phyloP scores from a whole-genome alignment of 306 rosid species.

The Begonia masoniana region DNA sequence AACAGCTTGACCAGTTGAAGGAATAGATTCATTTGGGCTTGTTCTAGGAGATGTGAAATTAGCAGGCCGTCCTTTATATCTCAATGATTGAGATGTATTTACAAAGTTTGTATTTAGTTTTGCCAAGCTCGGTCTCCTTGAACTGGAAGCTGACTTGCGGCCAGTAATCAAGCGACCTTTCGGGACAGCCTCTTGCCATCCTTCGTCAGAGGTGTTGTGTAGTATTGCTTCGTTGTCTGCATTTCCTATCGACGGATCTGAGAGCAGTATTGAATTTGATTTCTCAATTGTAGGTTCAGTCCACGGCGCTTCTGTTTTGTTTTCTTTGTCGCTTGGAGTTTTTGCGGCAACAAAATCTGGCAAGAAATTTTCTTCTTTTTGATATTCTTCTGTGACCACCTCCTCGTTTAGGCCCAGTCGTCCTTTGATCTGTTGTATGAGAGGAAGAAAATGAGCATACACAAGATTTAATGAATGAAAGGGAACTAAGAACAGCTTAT shows the following conservation, averaged over 20 bases:
- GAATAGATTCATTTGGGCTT: constrained; percentile 37
- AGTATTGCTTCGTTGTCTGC: constrained; percentile 28
- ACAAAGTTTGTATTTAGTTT: constrained; percentile 72
- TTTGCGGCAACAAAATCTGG: constrained; percentile 29
- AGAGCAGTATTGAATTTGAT: constrained; percentile 24
- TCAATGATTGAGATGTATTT: constrained; percentile 54
- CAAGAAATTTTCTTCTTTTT: constrained; percentile 43
- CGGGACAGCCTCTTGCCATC: constrained; percentile 99
- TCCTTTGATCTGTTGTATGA: constrained; percentile 57
- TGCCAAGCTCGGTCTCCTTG: constrained; percentile 82
- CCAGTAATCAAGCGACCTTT: constrained; percentile 66
- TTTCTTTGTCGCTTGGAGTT: constrained; percentile 75
- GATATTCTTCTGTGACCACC: constrained; percentile 44
- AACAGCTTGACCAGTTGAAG: constrained; percentile 34
- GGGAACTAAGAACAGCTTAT: constrained; percentile 4
- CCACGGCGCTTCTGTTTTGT: constrained; percentile 43
- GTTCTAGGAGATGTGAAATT: constrained; percentile 45
- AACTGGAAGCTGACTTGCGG: constrained; percentile 51
- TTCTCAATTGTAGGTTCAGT: constrained; percentile 35
- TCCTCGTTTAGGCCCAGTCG: constrained; percentile 65
- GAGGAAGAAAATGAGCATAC: constrained; percentile 9
- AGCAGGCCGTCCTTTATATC: constrained; percentile 49
- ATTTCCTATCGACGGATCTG: constrained; percentile 25
- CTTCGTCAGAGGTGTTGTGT: constrained; percentile 71
- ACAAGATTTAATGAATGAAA: constrained; percentile 10